phyloP scores from a whole-genome alignment of 495 filamentous ascomycete genomes.

The Clohesyomyces aquaticus region DNA sequence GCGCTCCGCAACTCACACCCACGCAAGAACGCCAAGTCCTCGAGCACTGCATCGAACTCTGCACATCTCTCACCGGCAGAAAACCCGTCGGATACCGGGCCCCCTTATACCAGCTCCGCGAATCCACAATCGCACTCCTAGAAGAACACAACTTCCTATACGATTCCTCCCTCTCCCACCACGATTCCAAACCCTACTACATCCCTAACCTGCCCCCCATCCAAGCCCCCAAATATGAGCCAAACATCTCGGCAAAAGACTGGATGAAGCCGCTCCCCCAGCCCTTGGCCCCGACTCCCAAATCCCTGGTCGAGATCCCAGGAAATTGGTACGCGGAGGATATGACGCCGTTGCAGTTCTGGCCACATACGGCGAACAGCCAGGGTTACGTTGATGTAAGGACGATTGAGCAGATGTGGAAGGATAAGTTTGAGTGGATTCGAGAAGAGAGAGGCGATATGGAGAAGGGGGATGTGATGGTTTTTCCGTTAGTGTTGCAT shows the following conservation, averaged over 20 bases:
- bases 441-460: constrained; percentile 41
- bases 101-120: constrained; percentile 61
- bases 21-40: constrained; percentile 64
- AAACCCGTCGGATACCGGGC: constrained; percentile 61
- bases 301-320: constrained; percentile 57
- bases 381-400: constrained; percentile 58
- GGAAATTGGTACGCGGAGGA: constrained; percentile 63
- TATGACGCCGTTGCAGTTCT: constrained; percentile 61
- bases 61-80: constrained; percentile 55
- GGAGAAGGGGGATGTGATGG: constrained; percentile 40
- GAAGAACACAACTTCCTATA: constrained; percentile 62
- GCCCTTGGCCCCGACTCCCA: constrained; percentile 38
- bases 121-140: constrained; percentile 58
- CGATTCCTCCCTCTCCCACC: constrained; percentile 59
- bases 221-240: constrained; percentile 55
- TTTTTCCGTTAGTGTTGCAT: constrained; percentile 60
- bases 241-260: constrained; percentile 48
- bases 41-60: constrained; percentile 56
- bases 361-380: constrained; percentile 55
- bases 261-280: constrained; percentile 63
- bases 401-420: constrained; percentile 60
- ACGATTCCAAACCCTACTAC: constrained; percentile 60
- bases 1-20: constrained; percentile 58
- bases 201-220: constrained; percentile 55
- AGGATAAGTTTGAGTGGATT: constrained; percentile 53